These are phyloP conservation scores for Penstemon newberryi DNA, from an alignment of 257 asterid species.

Conservation along the genomic window DNA sequence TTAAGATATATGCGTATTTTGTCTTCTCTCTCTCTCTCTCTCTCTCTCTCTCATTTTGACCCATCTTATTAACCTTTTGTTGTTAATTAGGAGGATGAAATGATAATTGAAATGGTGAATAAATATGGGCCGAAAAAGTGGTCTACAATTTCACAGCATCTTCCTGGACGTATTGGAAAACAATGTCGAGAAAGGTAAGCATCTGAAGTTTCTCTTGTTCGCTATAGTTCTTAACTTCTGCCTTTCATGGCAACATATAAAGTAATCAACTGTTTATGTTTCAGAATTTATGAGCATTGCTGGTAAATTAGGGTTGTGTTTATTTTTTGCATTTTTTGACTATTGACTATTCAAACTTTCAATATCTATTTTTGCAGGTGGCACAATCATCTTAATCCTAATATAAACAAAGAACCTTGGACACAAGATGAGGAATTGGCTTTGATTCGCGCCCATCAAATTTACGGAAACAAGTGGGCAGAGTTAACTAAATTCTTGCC, in stretches of 20 bases:
- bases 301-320: not conserved
- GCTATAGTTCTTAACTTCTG: constrained; percentile 17
- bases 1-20: not conserved
- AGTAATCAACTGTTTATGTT: constrained; percentile 4
- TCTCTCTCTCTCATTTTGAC: not conserved
- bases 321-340: too few species aligned
- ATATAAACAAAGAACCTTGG: constrained; percentile 91
- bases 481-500: constrained; percentile 87
- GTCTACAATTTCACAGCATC: constrained; percentile 93
- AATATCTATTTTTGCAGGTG: constrained; percentile 52
- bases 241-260: not conserved
- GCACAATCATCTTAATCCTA: constrained; percentile 95
- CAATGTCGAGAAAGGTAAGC: constrained; percentile 93
- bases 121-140: constrained; percentile 89
- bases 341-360: too few species aligned
- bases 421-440: constrained; percentile 92
- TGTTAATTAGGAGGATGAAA: constrained; percentile 76
- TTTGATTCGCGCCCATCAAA: constrained; percentile 78
- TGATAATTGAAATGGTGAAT: constrained; percentile 66
- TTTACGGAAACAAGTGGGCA: constrained; percentile 94
- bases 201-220: constrained; percentile 20
- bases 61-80: constrained; percentile 19
- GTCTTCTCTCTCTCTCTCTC: not conserved
- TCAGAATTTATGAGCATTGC: not conserved
- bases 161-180: constrained; percentile 98